Base-by-base conservation (phyloP, 352 stramenopile genomes). In the Peronospora tabacina region DNA sequence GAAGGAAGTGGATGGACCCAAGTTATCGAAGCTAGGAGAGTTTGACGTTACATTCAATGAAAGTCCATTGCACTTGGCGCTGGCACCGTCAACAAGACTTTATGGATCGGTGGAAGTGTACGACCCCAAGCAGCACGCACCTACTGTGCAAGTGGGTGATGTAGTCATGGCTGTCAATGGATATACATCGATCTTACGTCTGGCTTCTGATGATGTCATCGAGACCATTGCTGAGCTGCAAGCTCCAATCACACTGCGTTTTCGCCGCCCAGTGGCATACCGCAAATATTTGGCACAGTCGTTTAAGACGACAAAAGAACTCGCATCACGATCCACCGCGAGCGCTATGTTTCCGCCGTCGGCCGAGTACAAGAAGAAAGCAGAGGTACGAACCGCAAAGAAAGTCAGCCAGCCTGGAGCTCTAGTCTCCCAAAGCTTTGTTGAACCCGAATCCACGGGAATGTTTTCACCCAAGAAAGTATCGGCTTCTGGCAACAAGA, bases 61-160 rank as follows among this genome's bases (percentile, higher is more conserved):
- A n/a, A 66, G 60, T 7, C 75, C 79, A 2, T 50, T 87, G 11
- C 61, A 64, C 30, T 50, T 90, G 20, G 50, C 56, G 44, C 49
- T 90, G 11, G 74, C 74, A 7, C 72, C 79, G 36, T 85, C 74
- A 5, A 90, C 79, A 7, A 67, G 79, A n/a, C 52, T 84, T 11
- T 90, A 90, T 47, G 79, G 74, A 5, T 82, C 74, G 0, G 71
- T 90, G 16, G 79, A 90, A 58, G 63, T 90, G 19, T 83, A 86
- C 53, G 70, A 87, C 44, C 68, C 74, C 2, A 82, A 81, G 42
- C 17, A 62, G 1, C 64, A 82, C 34, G 53, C 61, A 0, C 63
- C 61, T 1, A 48, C 45, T 13, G 51, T 85, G 11, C 63, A 84
- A 39, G 68, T 87, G 13, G 76, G 76, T 6, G 76, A 88, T 37